Conservation (phyloP, 148 eudicot species). For the Amaranthus palmeri region DNA sequence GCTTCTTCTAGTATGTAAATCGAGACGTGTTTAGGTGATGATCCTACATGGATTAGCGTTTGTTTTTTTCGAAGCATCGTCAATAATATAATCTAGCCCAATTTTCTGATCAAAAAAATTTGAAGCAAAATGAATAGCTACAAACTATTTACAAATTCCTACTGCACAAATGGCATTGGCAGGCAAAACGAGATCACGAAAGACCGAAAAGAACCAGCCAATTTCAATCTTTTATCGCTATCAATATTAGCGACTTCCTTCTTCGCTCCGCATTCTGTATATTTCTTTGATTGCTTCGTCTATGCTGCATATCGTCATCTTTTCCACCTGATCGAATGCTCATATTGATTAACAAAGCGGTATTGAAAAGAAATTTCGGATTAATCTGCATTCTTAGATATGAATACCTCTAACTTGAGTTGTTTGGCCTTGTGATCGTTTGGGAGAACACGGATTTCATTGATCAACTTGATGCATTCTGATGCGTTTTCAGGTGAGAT, state of each 20-base stretch:
- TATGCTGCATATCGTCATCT: conserved; percentile 60
- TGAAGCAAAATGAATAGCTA: conserved; percentile 4
- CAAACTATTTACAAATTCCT: conserved; percentile 16
- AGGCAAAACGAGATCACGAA: background rate
- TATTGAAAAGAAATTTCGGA: background rate
- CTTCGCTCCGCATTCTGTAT: conserved; percentile 31
- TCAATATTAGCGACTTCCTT: conserved; percentile 2
- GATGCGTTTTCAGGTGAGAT: conserved; percentile 81
- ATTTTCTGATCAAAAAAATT: background rate
- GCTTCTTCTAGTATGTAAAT: no score
- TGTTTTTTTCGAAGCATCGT: no score
- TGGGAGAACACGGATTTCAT: conserved; percentile 66
- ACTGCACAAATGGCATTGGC: background rate
- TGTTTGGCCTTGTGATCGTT: conserved; percentile 57
- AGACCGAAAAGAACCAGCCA: background rate
- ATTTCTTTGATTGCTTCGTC: conserved; percentile 66
- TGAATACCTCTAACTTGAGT: conserved; percentile 56
- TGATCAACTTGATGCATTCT: conserved; percentile 71
- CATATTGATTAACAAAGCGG: conserved; percentile 6
- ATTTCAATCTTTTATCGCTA: background rate
- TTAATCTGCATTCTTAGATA: background rate
- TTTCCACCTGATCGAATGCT: conserved; percentile 56
- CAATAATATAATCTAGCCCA: background rate
- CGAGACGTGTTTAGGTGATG: no score
- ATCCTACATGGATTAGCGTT: no score